Percentiles rank a stretch among this genome's conserved stretches.
Evolutionary conservation across 176 grass and related monocot species (phyloP).

Genomic region (Urochloa ruziziensis): DNA sequence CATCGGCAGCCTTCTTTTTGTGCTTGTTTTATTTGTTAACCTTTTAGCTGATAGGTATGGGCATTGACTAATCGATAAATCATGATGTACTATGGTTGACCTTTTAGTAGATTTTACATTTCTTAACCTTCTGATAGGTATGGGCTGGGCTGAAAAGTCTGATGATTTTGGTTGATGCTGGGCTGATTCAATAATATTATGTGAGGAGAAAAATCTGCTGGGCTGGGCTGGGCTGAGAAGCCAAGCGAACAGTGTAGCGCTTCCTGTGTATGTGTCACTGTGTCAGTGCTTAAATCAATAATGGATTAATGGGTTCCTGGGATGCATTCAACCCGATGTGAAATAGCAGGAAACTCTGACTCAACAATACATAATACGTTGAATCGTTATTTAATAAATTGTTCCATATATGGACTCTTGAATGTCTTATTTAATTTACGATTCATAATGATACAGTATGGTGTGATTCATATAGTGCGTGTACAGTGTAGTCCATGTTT

Average conservation of each 20-base stretch:
- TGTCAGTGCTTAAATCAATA: neutral
- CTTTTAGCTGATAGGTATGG: neutral
- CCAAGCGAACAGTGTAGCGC: too few species aligned
- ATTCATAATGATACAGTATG: neutral
- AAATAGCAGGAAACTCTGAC: neutral
- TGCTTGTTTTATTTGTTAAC: neutral
- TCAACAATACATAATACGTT: neutral
- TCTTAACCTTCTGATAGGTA: too few species aligned
- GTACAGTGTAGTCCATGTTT: neutral
- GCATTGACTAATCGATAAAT: neutral
- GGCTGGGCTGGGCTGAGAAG: too few species aligned
- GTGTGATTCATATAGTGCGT: slow-evolving; percentile 11
- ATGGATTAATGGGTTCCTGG: neutral
- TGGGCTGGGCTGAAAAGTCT: too few species aligned
- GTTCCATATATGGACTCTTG: neutral
- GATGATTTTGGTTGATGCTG: too few species aligned
- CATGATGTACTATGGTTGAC: neutral
- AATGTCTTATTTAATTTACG: neutral
- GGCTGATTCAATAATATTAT: too few species aligned
- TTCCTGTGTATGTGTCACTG: too few species aligned
- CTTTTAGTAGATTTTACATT: too few species aligned
- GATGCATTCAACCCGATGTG: neutral
- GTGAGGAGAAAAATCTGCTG: too few species aligned
- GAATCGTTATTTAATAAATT: neutral
- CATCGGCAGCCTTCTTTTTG: neutral